These are phyloP conservation scores for Osmanthus fragrans DNA, from an alignment of 257 asterid genomes.

Conservation along the genomic window DNA sequence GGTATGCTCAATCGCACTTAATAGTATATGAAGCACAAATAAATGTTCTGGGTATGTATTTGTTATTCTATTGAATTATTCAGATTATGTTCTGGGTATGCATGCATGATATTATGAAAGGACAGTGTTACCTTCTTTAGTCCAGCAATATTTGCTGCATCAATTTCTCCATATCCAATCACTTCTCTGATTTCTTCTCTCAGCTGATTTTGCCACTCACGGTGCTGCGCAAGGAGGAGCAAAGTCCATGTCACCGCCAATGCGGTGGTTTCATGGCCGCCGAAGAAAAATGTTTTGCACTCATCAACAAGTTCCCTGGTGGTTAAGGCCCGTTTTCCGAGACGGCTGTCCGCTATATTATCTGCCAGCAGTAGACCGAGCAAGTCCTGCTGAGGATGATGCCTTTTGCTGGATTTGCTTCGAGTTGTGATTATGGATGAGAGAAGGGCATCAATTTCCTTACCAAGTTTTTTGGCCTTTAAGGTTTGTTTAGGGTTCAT, in stretches of 20 bases:
- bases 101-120: neutral
- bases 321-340: slow-evolving; percentile 41
- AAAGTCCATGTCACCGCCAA: slow-evolving; percentile 79
- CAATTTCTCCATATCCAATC: slow-evolving; percentile 49
- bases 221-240: slow-evolving; percentile 63
- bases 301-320: slow-evolving; percentile 76
- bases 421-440: slow-evolving; percentile 42
- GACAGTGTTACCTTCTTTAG: slow-evolving; percentile 63
- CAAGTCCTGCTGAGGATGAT: slow-evolving; percentile 42
- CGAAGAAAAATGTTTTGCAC: slow-evolving; percentile 92
- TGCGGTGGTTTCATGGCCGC: slow-evolving; percentile 90
- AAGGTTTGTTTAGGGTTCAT: slow-evolving; percentile 50
- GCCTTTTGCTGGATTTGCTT: slow-evolving; percentile 3
- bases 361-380: slow-evolving; percentile 59
- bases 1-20: neutral
- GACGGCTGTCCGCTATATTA: slow-evolving; percentile 37
- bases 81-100: neutral
- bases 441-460: slow-evolving; percentile 64
- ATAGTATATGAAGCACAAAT: neutral
- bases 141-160: slow-evolving; percentile 54
- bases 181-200: slow-evolving; percentile 69
- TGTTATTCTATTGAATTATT: no score
- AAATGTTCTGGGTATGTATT: no score
- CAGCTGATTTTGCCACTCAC: slow-evolving; percentile 65
- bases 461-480: slow-evolving; percentile 60